Percentiles rank a stretch among this genome's conserved stretches.
Conservation (phyloP, 1,284 basidiomycete genomes). For the Coniophora puteana region DNA sequence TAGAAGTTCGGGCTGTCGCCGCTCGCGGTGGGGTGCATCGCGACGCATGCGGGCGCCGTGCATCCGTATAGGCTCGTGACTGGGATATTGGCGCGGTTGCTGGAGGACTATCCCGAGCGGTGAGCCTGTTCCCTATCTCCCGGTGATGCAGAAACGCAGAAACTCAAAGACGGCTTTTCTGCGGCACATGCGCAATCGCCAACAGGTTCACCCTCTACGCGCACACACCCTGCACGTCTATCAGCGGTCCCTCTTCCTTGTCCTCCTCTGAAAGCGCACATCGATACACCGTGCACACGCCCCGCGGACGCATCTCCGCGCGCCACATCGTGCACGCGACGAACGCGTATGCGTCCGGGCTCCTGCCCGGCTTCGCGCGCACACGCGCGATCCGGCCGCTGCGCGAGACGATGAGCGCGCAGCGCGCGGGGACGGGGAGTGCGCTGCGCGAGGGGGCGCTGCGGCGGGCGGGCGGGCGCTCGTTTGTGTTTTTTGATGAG, state of each 20-base stretch:
- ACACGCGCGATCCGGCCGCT: constrained; percentile 53
- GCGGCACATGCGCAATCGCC: neutral
- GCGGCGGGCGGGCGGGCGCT: constrained; percentile 34
- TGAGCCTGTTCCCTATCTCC: constrained; percentile 20
- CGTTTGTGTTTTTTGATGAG: constrained; percentile 58
- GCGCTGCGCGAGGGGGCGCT: constrained; percentile 31
- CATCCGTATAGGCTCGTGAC: constrained; percentile 61
- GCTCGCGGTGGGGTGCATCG: constrained; percentile 42
- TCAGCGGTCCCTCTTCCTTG: constrained; percentile 25
- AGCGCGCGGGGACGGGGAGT: constrained; percentile 46
- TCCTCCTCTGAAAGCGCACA: no score
- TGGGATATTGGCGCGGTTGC: constrained; percentile 43
- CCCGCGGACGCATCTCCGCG: constrained; percentile 49
- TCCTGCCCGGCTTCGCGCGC: constrained; percentile 60
- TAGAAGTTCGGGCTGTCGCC: constrained; percentile 43
- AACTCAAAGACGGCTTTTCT: no score
- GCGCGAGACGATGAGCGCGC: constrained; percentile 65
- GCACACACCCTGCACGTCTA: constrained; percentile 45
- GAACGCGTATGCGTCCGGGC: constrained; percentile 71
- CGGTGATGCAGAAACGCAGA: no score
- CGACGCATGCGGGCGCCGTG: constrained; percentile 46
- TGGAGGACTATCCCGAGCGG: constrained; percentile 38
- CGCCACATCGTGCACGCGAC: constrained; percentile 75
- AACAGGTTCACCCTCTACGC: constrained; percentile 47
- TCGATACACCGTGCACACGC: constrained; percentile 52